A percentile compares a stretch with the other conserved stretches of the same genome.
phyloP scores from a whole-genome alignment of 2,329 filamentous ascomycete genomes.

The Neofusicoccum umdonicola region DNA sequence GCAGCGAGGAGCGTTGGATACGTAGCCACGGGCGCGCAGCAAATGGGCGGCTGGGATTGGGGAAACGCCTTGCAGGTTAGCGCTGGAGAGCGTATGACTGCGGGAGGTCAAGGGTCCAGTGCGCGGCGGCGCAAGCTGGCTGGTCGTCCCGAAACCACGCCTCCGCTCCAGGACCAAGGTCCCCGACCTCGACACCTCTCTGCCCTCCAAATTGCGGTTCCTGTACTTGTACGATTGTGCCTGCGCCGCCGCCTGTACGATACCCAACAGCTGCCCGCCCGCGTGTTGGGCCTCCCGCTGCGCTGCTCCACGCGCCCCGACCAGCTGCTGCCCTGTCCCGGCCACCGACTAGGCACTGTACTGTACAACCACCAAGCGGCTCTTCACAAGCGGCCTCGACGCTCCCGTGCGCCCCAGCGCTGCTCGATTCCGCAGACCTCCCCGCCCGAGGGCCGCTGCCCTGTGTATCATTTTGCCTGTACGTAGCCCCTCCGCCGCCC shows the following conservation, averaged over 20 bases:
- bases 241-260: not conserved
- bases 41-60: not conserved
- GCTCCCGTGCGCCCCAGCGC: constrained; percentile 10
- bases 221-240: constrained; percentile 13
- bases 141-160: constrained; percentile 11
- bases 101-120: not conserved
- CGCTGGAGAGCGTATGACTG: not conserved
- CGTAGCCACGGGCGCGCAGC: not conserved
- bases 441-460: constrained; percentile 6
- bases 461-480: constrained; percentile 15
- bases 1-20: constrained; percentile 2
- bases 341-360: constrained; percentile 13
- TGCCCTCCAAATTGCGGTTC: not conserved
- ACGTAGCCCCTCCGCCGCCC: not conserved
- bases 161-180: not conserved
- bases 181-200: not conserved
- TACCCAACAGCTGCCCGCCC: not conserved
- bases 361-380: constrained; percentile 17
- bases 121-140: constrained; percentile 7
- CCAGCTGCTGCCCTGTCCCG: constrained; percentile 11
- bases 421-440: not conserved
- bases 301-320: constrained; percentile 9
- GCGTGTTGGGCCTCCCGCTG: constrained; percentile 3
- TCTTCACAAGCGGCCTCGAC: constrained; percentile 6
- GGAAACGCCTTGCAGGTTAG: not conserved